A percentile compares a stretch with the other conserved stretches of the same genome.
These are phyloP conservation scores for Cyberlindnera veronae DNA, from an alignment of 805 yeast genomes.

Conservation along the genomic window DNA sequence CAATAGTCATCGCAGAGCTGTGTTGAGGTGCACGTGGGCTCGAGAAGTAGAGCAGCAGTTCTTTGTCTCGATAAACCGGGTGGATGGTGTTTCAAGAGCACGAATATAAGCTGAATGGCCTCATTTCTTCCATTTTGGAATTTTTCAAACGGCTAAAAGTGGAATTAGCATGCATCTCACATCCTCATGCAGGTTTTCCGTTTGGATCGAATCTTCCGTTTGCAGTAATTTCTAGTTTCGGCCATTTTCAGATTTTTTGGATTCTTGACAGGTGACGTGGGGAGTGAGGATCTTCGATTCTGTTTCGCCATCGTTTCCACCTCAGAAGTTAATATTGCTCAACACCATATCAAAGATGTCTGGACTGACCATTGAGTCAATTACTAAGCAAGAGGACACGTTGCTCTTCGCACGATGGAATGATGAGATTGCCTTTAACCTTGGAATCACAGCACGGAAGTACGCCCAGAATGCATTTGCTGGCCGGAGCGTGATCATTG, in stretches of 20 bases:
- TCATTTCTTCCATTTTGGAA: too few relatives aligned
- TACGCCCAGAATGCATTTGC: conserved; percentile 30
- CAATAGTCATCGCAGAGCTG: conserved; percentile 14
- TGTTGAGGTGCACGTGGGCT: too few relatives aligned
- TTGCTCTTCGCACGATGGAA: conserved; percentile 4
- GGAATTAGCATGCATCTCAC: too few relatives aligned
- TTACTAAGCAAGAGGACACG: conserved; percentile 3
- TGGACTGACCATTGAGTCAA: not conserved
- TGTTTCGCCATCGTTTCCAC: too few relatives aligned
- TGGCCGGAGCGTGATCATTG: conserved; percentile 37
- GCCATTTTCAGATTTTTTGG: not conserved
- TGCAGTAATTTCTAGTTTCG: not conserved
- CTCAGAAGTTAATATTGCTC: not conserved
- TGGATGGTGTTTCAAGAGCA: too few relatives aligned
- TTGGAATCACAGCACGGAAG: conserved; percentile 41
- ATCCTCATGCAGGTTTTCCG: not conserved
- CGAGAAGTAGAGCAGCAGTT: too few relatives aligned
- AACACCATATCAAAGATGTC: not conserved
- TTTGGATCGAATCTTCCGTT: not conserved
- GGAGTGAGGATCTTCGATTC: not conserved
- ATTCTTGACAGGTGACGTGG: not conserved
- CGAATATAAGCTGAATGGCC: too few relatives aligned
- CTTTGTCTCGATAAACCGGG: not conserved
- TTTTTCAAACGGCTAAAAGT: too few relatives aligned
- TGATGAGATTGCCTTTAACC: conserved; percentile 36